A percentile compares a stretch with the other conserved stretches of the same genome.
These are phyloP conservation scores for Geosmithia morbida DNA, from an alignment of 2,329 filamentous ascomycete species.

Conservation along the genomic window DNA sequence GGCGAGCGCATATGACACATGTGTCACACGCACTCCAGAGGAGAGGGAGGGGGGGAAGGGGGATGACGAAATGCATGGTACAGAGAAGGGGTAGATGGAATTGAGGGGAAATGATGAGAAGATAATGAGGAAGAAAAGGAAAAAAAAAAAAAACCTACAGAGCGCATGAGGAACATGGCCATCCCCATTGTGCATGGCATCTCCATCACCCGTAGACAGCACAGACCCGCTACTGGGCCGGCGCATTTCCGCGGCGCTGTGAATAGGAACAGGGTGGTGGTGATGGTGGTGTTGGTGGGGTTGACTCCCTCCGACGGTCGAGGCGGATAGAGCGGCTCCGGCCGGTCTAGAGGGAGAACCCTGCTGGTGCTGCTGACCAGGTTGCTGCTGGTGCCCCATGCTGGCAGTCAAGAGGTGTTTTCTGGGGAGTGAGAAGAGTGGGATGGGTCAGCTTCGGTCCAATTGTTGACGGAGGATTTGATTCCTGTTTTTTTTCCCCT, in stretches of 20 bases:
- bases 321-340: neutral
- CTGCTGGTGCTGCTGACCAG: neutral
- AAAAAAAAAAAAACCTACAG: constrained; percentile 6
- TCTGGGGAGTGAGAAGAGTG: constrained; percentile 12
- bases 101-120: constrained; percentile 2
- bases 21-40: no score
- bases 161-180: constrained; percentile 26
- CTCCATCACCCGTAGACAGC: constrained; percentile 15
- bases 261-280: constrained; percentile 15
- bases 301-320: neutral
- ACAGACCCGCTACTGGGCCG: constrained; percentile 20
- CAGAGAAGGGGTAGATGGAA: neutral
- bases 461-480: neutral
- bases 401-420: constrained; percentile 27
- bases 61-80: neutral
- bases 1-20: no score
- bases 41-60: neutral
- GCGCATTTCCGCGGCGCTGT: constrained; percentile 20
- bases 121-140: constrained; percentile 8
- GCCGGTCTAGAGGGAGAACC: neutral
- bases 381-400: constrained; percentile 15
- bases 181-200: constrained; percentile 13
- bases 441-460: neutral
- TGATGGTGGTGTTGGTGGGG: no score
- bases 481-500: neutral